Base-by-base conservation (phyloP, 2,329 filamentous ascomycete genomes). In the Monosporascus sp. region DNA sequence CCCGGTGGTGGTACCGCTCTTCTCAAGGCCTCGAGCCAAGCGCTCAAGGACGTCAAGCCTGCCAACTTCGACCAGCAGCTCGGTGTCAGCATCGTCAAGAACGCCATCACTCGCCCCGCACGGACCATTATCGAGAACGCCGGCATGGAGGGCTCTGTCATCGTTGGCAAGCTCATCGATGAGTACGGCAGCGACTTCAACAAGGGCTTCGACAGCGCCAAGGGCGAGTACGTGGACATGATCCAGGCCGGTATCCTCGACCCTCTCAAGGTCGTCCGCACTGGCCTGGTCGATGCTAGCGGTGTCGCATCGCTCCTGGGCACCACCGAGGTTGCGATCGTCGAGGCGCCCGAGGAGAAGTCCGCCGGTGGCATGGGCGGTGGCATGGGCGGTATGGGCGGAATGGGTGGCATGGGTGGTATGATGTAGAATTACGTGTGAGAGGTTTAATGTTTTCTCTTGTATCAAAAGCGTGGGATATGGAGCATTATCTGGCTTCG, bases 21-120 rank as follows among this genome's bases (percentile, higher is more conserved):
- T 50, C 88, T 99, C 77, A 99, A 99, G 87, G 94, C 94, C 67
- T 88, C 94, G 58, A 86, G 86, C 76, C 93, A 96, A 74, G 91
- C 91, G 54, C 84, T 99, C 50, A 81, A 80, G 67, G 79, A 87
- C 61, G 76, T 97, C 72, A 95, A 97, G 85, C 74, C 90, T 51
- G 79, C 81, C 79, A 99, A 99, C 87, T 99, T 97, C 71, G 94
- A 99, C 79, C 94, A 99, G 82, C 91, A 96, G 79, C 91, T 99
- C 61, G 94, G 94, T 83, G 88, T 99, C 64, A 91, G 83, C 76
- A 99, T 99, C 69, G 84, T 99, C 78, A 96, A 96, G 88, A 96
- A 87, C 73, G 94, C 94, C 72, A 99, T 99, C 75, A 97, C 92
- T 69, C 89, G 89, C 66, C 94, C 94, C 48, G 94, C 94, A 59